Percentiles rank a stretch among this genome's conserved stretches.
Conservation (phyloP, 768 basidiomycete genomes). For the Leccinellum albellum region DNA sequence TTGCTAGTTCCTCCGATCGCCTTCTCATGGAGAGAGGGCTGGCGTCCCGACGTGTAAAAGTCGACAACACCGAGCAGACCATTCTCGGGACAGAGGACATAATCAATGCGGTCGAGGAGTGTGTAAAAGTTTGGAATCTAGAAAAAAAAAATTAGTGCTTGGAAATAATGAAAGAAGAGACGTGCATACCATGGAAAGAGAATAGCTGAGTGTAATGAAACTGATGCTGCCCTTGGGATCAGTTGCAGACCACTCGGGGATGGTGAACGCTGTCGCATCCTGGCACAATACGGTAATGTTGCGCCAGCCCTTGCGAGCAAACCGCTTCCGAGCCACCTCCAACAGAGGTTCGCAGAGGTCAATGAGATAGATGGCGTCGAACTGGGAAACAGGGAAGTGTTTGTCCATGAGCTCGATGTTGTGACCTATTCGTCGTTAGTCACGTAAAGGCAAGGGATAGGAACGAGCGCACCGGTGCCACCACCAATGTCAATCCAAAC, state of each 20-base stretch:
- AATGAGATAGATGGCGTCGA: conserved; percentile 68
- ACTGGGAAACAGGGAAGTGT: conserved; percentile 51
- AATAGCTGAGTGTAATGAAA: conserved; percentile 54
- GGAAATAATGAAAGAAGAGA: conserved; percentile 2
- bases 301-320: conserved; percentile 63
- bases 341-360: conserved; percentile 72
- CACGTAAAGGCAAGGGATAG: neutral
- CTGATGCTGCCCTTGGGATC: conserved; percentile 55
- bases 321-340: conserved; percentile 65
- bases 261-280: conserved; percentile 63
- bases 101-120: conserved; percentile 63
- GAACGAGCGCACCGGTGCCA: conserved; percentile 48
- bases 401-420: conserved; percentile 74
- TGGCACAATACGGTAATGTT: conserved; percentile 72
- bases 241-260: conserved; percentile 54
- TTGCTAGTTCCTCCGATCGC: conserved; percentile 62
- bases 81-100: conserved; percentile 54
- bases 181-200: conserved; percentile 47
- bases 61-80: conserved; percentile 69
- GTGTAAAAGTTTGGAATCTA: conserved; percentile 63
- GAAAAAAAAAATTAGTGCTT: neutral
- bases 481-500: conserved; percentile 81
- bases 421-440: conserved; percentile 29
- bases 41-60: conserved; percentile 63
- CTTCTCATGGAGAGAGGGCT: conserved; percentile 52